A percentile compares a stretch with the other conserved stretches of the same genome.
phyloP scores from a whole-genome alignment of 2,329 filamentous ascomycete genomes.

The Hypomyces rosellus region DNA sequence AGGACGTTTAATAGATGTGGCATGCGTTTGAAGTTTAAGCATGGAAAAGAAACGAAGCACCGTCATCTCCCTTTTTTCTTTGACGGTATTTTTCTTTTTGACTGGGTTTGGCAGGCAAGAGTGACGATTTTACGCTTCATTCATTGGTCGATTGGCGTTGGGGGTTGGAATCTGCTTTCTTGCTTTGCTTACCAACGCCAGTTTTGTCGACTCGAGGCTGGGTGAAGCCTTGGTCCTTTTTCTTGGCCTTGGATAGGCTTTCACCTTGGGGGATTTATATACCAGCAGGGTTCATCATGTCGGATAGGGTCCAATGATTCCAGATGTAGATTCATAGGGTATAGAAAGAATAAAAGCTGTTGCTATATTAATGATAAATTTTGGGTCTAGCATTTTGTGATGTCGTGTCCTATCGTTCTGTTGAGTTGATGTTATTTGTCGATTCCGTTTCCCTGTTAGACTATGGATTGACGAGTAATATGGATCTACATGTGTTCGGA shows the following conservation, averaged over 20 bases:
- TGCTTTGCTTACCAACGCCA: slow-evolving; percentile 1
- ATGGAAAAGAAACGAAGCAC: slow-evolving; percentile 14
- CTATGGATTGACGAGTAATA: too few species aligned
- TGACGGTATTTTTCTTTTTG: slow-evolving; percentile 9
- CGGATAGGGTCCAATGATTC: slow-evolving; percentile 5
- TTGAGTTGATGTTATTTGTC: too few species aligned
- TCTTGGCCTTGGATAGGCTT: slow-evolving; percentile 13
- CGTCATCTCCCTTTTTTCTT: slow-evolving; percentile 1
- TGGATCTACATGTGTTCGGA: too few species aligned
- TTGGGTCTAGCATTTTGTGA: too few species aligned
- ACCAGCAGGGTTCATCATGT: neutral
- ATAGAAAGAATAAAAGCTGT: slow-evolving; percentile 10
- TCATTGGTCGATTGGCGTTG: slow-evolving; percentile 11
- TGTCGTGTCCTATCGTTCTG: too few species aligned
- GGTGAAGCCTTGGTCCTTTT: neutral
- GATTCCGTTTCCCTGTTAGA: too few species aligned
- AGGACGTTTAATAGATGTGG: slow-evolving; percentile 12
- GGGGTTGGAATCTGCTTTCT: slow-evolving; percentile 10
- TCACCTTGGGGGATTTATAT: slow-evolving; percentile 18
- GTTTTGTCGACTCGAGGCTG: neutral
- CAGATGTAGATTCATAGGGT: slow-evolving; percentile 12
- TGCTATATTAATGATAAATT: neutral
- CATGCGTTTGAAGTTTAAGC: neutral
- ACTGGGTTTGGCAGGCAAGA: slow-evolving; percentile 4
- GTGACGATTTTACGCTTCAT: slow-evolving; percentile 6